Conservation (phyloP, 2,329 filamentous ascomycete genomes). For the Curvularia eragrostidis region DNA sequence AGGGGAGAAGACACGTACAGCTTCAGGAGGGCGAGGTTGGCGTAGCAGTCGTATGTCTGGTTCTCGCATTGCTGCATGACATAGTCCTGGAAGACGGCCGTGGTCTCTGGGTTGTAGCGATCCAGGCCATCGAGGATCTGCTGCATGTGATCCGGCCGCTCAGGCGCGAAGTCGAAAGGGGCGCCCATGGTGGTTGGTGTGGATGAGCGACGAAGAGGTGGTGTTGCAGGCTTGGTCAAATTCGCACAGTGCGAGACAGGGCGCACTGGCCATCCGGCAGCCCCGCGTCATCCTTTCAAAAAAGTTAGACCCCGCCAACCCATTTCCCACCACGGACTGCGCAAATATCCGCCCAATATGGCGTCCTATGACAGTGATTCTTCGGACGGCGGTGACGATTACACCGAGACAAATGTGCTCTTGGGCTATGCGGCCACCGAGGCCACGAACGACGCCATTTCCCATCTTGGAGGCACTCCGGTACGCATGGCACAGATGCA, state of each 20-base stretch:
- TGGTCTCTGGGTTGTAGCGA: conserved; percentile 98
- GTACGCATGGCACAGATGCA: conserved; percentile 62
- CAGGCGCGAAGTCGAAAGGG: conserved; percentile 84
- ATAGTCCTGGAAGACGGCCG: conserved; percentile 91
- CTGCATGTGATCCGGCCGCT: conserved; percentile 90
- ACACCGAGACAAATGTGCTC: conserved; percentile 83
- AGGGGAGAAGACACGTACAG: conserved; percentile 68
- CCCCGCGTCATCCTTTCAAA: conserved; percentile 16
- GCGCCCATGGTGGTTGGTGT: conserved; percentile 53
- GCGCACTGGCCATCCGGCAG: conserved; percentile 15
- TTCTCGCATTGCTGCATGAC: conserved; percentile 93
- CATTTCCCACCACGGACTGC: not conserved
- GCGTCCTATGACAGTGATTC: conserved; percentile 86
- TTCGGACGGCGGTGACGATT: conserved; percentile 71
- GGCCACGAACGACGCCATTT: conserved; percentile 79
- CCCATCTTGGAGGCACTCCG: conserved; percentile 84
- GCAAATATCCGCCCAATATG: conserved; percentile 56
- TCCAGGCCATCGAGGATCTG: conserved; percentile 96
- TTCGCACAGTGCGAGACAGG: conserved; percentile 28
- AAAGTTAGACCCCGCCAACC: conserved; percentile 21
- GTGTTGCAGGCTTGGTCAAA: conserved; percentile 26
- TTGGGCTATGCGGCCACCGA: conserved; percentile 88
- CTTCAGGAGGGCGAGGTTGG: conserved; percentile 94
- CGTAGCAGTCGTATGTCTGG: conserved; percentile 93
- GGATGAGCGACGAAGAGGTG: conserved; percentile 34